A percentile compares a stretch with the other conserved stretches of the same genome.
Evolutionary conservation across 2,329 filamentous ascomycete species (phyloP).

Genomic region (Pleomassaria siparia): DNA sequence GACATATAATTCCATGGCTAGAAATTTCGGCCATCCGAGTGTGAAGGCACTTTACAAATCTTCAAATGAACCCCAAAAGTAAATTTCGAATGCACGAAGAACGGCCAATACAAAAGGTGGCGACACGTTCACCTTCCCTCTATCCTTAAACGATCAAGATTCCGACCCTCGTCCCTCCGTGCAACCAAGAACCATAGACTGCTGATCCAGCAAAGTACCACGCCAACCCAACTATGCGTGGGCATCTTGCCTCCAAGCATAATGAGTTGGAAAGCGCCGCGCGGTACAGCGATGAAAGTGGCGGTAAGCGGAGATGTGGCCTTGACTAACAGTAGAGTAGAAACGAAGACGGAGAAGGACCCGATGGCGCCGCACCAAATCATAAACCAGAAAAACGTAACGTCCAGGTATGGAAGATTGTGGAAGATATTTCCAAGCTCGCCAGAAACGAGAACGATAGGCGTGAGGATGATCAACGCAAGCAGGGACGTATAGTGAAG

Average conservation of each 20-base stretch:
- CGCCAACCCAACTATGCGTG: conserved; percentile 54
- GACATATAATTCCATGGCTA: no score
- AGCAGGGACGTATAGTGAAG: conserved; percentile 56
- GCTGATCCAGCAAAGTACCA: conserved; percentile 53
- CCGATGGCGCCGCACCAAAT: conserved; percentile 52
- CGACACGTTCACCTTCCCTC: conserved; percentile 27
- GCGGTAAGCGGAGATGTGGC: conserved; percentile 54
- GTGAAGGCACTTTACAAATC: no score
- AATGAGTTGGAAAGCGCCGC: conserved; percentile 52
- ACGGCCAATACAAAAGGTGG: neutral
- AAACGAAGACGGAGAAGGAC: conserved; percentile 51
- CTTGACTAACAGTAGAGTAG: conserved; percentile 52
- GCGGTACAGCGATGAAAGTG: conserved; percentile 53
- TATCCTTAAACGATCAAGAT: conserved; percentile 32
- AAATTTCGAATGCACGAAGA: neutral
- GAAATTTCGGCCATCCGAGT: no score
- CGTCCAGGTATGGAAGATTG: conserved; percentile 58
- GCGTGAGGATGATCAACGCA: conserved; percentile 52
- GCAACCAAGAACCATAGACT: conserved; percentile 53
- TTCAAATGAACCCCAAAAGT: neutral
- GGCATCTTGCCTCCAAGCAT: conserved; percentile 54
- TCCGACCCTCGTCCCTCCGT: conserved; percentile 45
- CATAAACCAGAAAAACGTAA: conserved; percentile 59
- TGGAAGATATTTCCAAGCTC: conserved; percentile 52
- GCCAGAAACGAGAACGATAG: conserved; percentile 53